Conservation (phyloP, 2,329 filamentous ascomycete genomes). For the Shiraia bambusicola region DNA sequence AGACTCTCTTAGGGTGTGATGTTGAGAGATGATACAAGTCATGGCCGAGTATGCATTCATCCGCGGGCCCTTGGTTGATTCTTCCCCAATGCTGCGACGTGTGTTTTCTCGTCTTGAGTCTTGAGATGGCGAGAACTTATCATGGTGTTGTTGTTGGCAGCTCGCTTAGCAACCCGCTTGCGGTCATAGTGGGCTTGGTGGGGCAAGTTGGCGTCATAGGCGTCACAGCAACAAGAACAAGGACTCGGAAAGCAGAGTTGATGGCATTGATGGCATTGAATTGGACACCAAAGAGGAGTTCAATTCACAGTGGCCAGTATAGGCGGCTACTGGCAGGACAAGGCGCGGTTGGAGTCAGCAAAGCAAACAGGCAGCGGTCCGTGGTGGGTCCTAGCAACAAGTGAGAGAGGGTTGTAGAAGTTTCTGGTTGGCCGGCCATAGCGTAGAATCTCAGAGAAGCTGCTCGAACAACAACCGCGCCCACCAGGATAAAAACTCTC, state of each 20-base stretch:
- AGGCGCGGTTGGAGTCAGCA: conserved; percentile 8
- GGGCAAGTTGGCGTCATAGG: conserved; percentile 18
- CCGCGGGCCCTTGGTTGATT: no score
- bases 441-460: conserved; percentile 24
- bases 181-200: conserved; percentile 19
- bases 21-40: no score
- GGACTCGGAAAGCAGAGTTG: conserved; percentile 4
- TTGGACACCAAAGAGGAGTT: conserved; percentile 3
- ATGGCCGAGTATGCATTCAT: no score
- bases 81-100: no score
- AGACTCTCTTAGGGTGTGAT: no score
- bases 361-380: conserved; percentile 21
- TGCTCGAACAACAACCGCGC: conserved; percentile 19
- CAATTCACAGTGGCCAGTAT: conserved; percentile 3
- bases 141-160: no score
- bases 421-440: conserved; percentile 21
- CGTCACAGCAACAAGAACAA: not conserved
- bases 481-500: conserved; percentile 31
- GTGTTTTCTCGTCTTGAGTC: no score
- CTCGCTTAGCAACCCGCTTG: conserved; percentile 14
- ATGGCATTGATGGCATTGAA: conserved; percentile 4
- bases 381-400: conserved; percentile 21
- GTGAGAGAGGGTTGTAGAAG: conserved; percentile 18
- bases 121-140: no score
- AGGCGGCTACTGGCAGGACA: not conserved